A percentile compares a stretch with the other conserved stretches of the same genome.
These are phyloP conservation scores for Fonsecaea erecta DNA, from an alignment of 2,329 filamentous ascomycete genomes.

Conservation along the genomic window DNA sequence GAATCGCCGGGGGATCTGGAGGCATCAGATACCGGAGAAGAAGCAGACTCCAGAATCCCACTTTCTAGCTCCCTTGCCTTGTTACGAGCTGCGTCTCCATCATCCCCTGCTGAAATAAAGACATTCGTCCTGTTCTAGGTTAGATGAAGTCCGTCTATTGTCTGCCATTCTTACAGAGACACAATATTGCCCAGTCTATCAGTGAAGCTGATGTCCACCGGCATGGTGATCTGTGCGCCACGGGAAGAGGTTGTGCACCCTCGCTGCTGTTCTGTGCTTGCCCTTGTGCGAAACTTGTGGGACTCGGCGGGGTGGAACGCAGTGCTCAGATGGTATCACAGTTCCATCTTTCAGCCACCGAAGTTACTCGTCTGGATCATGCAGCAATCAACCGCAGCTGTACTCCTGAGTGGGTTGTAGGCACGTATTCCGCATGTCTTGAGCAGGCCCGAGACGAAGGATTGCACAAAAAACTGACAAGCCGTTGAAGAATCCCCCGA, in stretches of 20 bases:
- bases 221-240: slow-evolving; percentile 14
- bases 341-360: no score
- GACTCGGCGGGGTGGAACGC: background rate
- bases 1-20: background rate
- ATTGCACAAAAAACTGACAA: background rate
- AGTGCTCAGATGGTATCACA: no score
- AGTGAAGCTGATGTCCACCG: slow-evolving; percentile 56
- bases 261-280: background rate
- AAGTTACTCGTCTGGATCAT: background rate
- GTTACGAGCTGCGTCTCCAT: slow-evolving; percentile 52
- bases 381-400: background rate
- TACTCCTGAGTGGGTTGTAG: background rate
- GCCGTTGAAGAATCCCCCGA: background rate
- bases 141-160: slow-evolving; percentile 26
- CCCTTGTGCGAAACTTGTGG: background rate
- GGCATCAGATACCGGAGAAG: slow-evolving; percentile 57
- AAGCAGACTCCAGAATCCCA: slow-evolving; percentile 63
- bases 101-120: slow-evolving; percentile 51
- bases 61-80: slow-evolving; percentile 71
- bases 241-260: background rate
- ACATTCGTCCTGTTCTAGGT: slow-evolving; percentile 51
- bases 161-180: slow-evolving; percentile 57
- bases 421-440: background rate
- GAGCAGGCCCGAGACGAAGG: background rate
- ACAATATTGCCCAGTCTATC: slow-evolving; percentile 68